Percentiles rank a stretch among this genome's conserved stretches.
Evolutionary conservation across 2,329 filamentous ascomycete species (phyloP).

Genomic region (Colletotrichum echinochloae): DNA sequence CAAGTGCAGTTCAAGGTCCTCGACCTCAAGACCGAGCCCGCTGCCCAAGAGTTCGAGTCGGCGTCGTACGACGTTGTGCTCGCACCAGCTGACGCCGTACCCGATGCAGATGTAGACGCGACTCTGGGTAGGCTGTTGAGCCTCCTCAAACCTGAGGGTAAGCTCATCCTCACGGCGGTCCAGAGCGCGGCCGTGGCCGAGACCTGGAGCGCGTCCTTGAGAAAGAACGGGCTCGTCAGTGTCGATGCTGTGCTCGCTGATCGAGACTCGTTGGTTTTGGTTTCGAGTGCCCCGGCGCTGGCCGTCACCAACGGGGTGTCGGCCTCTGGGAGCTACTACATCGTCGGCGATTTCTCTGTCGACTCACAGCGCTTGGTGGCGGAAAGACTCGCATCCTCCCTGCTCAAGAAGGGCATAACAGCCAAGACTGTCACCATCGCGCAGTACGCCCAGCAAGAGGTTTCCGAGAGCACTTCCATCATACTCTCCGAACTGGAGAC

Average conservation of each 20-base stretch:
- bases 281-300: background rate
- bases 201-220: background rate
- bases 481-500: background rate
- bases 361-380: background rate
- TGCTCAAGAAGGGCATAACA: background rate
- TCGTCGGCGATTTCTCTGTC: background rate
- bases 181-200: background rate
- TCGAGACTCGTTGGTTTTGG: background rate
- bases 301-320: background rate
- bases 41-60: slow-evolving; percentile 44
- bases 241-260: background rate
- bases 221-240: background rate
- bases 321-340: background rate
- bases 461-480: background rate
- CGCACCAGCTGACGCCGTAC: slow-evolving; percentile 40
- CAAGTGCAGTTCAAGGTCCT: slow-evolving; percentile 47
- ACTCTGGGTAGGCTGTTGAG: slow-evolving; percentile 44
- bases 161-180: slow-evolving; percentile 38
- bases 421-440: background rate
- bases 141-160: slow-evolving; percentile 48
- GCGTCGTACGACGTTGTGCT: slow-evolving; percentile 47
- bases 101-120: slow-evolving; percentile 30
- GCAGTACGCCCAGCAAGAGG: background rate
- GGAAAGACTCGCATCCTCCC: background rate
- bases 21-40: slow-evolving; percentile 47